phyloP scores from a whole-genome alignment of 495 filamentous ascomycete genomes.

The Lepraria neglecta region DNA sequence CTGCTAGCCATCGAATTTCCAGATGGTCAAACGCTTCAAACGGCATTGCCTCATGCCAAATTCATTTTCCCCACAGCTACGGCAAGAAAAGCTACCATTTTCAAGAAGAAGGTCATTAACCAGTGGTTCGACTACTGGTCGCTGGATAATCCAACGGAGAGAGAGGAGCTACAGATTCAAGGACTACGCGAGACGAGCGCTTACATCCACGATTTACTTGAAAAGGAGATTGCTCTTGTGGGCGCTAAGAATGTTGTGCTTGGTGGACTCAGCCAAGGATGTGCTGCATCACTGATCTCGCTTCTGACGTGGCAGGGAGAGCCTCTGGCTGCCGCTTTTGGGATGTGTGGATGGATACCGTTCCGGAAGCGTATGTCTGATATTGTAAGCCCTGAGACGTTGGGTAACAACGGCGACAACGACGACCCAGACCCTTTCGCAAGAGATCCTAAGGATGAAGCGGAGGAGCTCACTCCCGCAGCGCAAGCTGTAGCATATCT shows the following conservation, averaged over 20 bases:
- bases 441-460: not conserved
- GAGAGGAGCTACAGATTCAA: not conserved
- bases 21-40: not conserved
- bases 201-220: slow-evolving; percentile 28
- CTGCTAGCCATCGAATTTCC: slow-evolving; percentile 29
- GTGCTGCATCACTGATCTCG: slow-evolving; percentile 42
- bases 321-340: slow-evolving; percentile 41
- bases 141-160: not conserved
- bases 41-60: slow-evolving; percentile 31
- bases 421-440: not conserved
- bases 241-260: slow-evolving; percentile 42
- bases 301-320: slow-evolving; percentile 40
- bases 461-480: not conserved
- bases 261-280: slow-evolving; percentile 52
- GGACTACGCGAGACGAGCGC: not conserved
- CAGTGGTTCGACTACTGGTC: not conserved
- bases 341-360: slow-evolving; percentile 52
- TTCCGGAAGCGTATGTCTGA: slow-evolving; percentile 37
- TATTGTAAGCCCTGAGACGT: slow-evolving; percentile 14
- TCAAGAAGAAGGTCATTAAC: not conserved
- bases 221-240: slow-evolving; percentile 35
- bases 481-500: not conserved
- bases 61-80: slow-evolving; percentile 19
- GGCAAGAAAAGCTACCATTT: not conserved
- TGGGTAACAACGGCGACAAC: not conserved